phyloP scores from a whole-genome alignment of 345 rosid genomes.

The Murraya paniculata region DNA sequence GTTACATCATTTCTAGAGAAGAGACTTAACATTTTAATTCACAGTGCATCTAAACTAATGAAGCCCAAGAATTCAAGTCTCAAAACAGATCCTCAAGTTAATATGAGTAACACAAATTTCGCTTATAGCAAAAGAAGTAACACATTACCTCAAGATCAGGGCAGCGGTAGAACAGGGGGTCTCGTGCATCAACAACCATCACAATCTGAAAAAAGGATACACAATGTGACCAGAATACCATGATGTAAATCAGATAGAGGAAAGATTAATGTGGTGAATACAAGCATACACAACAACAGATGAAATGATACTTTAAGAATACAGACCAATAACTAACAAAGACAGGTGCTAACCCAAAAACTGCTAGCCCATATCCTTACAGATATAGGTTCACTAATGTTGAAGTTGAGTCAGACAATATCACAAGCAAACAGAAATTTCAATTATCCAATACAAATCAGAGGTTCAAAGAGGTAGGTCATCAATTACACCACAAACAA shows the following conservation, averaged over 20 bases:
- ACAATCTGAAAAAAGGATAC: constrained; percentile 59
- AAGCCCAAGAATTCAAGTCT: neutral
- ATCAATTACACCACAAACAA: neutral
- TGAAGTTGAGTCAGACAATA: neutral
- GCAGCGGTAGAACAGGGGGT: constrained; percentile 85
- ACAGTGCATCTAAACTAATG: neutral
- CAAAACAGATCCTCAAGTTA: neutral
- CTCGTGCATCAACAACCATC: constrained; percentile 97
- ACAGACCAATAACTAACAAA: neutral
- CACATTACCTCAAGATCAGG: constrained; percentile 87
- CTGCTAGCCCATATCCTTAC: too few relatives aligned
- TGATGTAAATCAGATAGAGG: neutral
- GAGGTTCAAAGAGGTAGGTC: neutral
- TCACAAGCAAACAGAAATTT: too few relatives aligned
- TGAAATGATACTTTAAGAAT: neutral
- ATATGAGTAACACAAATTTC: neutral
- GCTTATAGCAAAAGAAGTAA: neutral
- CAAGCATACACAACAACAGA: too few relatives aligned
- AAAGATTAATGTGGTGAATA: neutral
- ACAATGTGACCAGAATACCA: constrained; percentile 1
- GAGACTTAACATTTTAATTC: neutral
- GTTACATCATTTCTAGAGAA: neutral
- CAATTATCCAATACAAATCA: too few relatives aligned
- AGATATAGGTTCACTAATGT: neutral
- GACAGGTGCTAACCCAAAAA: neutral